phyloP scores from a whole-genome alignment of 805 yeast genomes.

The Metschnikowia anglica region DNA sequence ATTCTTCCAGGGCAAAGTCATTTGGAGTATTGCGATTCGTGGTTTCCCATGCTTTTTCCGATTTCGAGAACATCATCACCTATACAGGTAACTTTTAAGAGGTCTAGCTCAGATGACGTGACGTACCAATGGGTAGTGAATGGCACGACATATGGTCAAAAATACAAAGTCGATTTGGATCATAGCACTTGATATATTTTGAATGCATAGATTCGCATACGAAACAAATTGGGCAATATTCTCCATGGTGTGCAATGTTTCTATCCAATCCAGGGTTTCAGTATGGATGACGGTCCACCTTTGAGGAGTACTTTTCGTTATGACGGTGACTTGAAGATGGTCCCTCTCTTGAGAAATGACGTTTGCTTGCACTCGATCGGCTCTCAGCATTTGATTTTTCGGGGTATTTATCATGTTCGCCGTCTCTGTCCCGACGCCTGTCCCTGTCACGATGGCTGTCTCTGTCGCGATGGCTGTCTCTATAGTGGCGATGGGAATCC shows the following conservation, averaged over 20 bases:
- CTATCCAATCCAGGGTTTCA: too few relatives aligned
- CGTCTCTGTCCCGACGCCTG: background rate
- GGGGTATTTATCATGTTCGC: background rate
- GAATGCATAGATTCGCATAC: too few relatives aligned
- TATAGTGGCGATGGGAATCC: background rate
- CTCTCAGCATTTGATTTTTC: too few relatives aligned
- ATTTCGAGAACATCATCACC: constrained; percentile 15
- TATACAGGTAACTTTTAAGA: constrained; percentile 7
- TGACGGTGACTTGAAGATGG: too few relatives aligned
- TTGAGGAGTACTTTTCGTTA: too few relatives aligned
- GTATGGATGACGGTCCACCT: too few relatives aligned
- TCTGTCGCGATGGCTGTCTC: background rate
- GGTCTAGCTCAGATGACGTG: constrained; percentile 13
- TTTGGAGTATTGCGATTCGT: constrained; percentile 31
- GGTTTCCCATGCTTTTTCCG: constrained; percentile 42
- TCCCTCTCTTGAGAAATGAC: too few relatives aligned
- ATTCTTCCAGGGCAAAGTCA: constrained; percentile 26
- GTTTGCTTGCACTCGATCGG: too few relatives aligned
- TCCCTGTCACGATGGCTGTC: background rate
- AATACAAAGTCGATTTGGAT: background rate
- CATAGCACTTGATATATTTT: too few relatives aligned
- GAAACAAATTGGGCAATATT: too few relatives aligned
- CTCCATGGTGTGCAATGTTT: too few relatives aligned
- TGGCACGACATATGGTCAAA: constrained; percentile 8
- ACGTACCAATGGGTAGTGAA: constrained; percentile 17